These are phyloP conservation scores for Lecanicillium sp. DNA, from an alignment of 2,329 filamentous ascomycete species.

Conservation along the genomic window DNA sequence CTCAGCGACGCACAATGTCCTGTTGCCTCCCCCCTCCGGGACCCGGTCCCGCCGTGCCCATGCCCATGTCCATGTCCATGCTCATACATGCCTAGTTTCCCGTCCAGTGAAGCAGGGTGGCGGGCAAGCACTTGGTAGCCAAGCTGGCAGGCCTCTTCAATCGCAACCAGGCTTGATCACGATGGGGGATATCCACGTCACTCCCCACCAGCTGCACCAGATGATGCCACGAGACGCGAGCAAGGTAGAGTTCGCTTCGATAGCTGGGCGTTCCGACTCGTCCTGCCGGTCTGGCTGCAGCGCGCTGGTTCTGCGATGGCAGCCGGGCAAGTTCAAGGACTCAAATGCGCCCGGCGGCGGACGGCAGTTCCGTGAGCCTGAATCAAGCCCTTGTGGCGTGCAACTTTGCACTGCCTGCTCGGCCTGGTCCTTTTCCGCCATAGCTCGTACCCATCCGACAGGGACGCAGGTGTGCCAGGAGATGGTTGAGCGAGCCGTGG, in stretches of 20 bases:
- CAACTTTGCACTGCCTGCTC: not conserved
- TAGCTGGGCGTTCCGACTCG: too few relatives aligned
- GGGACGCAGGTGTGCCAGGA: too few relatives aligned
- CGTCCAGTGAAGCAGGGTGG: not conserved
- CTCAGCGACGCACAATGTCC: constrained; percentile 24
- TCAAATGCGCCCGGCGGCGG: not conserved
- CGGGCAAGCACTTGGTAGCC: not conserved
- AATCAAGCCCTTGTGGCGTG: not conserved
- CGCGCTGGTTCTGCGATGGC: too few relatives aligned
- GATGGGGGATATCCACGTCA: constrained; percentile 9
- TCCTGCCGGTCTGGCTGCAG: too few relatives aligned
- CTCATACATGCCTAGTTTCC: not conserved
- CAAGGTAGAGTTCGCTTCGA: not conserved
- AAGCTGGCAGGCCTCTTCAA: constrained; percentile 3
- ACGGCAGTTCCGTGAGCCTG: not conserved
- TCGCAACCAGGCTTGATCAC: constrained; percentile 11
- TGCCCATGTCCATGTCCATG: not conserved
- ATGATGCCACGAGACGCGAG: not conserved
- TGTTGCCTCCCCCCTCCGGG: constrained; percentile 6
- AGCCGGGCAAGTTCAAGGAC: too few relatives aligned
- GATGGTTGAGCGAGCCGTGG: too few relatives aligned
- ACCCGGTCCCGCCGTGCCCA: too few relatives aligned
- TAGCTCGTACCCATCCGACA: too few relatives aligned
- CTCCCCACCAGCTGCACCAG: constrained; percentile 2
- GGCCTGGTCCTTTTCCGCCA: too few relatives aligned